Evolutionary conservation across 352 stramenopile genomes (phyloP).

Genomic region (Globisporangium nagaii): DNA sequence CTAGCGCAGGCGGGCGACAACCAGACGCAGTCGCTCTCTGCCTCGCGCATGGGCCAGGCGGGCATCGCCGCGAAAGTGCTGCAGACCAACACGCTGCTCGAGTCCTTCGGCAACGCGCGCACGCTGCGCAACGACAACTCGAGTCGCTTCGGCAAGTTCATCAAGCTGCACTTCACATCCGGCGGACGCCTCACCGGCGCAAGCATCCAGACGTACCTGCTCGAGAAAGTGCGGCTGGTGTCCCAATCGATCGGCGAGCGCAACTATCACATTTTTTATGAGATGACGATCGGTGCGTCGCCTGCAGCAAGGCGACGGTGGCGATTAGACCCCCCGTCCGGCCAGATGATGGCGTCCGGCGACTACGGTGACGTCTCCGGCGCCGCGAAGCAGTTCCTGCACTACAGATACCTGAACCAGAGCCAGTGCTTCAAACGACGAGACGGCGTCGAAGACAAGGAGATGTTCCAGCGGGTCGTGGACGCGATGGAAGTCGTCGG

Average conservation of each 20-base stretch:
- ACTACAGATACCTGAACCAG: slow-evolving; percentile 85
- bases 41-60: slow-evolving; percentile 11
- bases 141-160: slow-evolving; percentile 91
- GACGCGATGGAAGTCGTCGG: slow-evolving; percentile 82
- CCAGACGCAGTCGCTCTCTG: slow-evolving; percentile 51
- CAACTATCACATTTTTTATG: slow-evolving; percentile 88
- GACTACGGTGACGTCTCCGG: slow-evolving; percentile 39
- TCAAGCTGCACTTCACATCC: slow-evolving; percentile 86
- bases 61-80: slow-evolving; percentile 86
- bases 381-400: slow-evolving; percentile 46
- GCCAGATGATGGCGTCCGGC: slow-evolving; percentile 25
- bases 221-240: slow-evolving; percentile 91
- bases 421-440: slow-evolving; percentile 77
- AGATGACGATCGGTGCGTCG: slow-evolving; percentile 65
- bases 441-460: slow-evolving; percentile 66
- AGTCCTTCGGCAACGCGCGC: slow-evolving; percentile 87
- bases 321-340: slow-evolving; percentile 50
- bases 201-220: slow-evolving; percentile 90
- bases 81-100: slow-evolving; percentile 87
- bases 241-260: slow-evolving; percentile 77
- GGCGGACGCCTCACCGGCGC: slow-evolving; percentile 69
- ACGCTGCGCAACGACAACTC: slow-evolving; percentile 89
- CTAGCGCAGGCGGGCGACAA: slow-evolving; percentile 73
- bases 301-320: slow-evolving; percentile 45
- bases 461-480: slow-evolving; percentile 77